phyloP scores from a whole-genome alignment of 768 basidiomycete species.

The Boletellus ananiceps region DNA sequence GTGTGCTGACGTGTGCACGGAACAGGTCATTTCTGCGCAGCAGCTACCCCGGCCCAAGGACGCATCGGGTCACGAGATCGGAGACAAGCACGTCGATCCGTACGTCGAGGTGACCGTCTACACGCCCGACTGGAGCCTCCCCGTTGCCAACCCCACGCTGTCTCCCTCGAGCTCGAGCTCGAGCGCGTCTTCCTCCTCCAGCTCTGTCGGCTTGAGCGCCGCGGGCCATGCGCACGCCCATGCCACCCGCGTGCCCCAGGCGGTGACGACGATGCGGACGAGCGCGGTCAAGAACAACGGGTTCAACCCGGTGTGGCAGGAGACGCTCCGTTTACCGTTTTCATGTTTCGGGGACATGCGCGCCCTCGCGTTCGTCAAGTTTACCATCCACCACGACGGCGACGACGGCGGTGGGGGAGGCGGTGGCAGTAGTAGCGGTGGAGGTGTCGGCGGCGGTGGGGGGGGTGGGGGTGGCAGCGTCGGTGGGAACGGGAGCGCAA shows the following conservation, averaged over 20 bases:
- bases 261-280: slow-evolving; percentile 54
- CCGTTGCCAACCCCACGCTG: slow-evolving; percentile 14
- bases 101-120: slow-evolving; percentile 79
- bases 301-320: slow-evolving; percentile 88
- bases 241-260: slow-evolving; percentile 19
- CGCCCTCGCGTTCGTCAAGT: slow-evolving; percentile 80
- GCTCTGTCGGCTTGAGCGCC: slow-evolving; percentile 13
- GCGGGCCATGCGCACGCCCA: slow-evolving; percentile 31
- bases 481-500: no score
- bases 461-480: no score
- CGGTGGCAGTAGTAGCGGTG: no score
- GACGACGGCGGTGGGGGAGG: slow-evolving; percentile 38
- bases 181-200: slow-evolving; percentile 4
- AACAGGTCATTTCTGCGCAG: slow-evolving; percentile 81
- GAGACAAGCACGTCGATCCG: slow-evolving; percentile 61
- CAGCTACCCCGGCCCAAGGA: slow-evolving; percentile 78
- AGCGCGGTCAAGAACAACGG: slow-evolving; percentile 76
- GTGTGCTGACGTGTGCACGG: neutral
- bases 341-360: slow-evolving; percentile 70
- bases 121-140: slow-evolving; percentile 63
- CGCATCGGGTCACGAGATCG: slow-evolving; percentile 53
- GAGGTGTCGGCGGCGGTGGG: no score
- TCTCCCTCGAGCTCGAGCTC: neutral
- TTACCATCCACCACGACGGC: slow-evolving; percentile 67
- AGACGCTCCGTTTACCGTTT: slow-evolving; percentile 66